Evolutionary conservation across 1,284 basidiomycete genomes (phyloP).

Genomic region (Ustilago trichophora): DNA sequence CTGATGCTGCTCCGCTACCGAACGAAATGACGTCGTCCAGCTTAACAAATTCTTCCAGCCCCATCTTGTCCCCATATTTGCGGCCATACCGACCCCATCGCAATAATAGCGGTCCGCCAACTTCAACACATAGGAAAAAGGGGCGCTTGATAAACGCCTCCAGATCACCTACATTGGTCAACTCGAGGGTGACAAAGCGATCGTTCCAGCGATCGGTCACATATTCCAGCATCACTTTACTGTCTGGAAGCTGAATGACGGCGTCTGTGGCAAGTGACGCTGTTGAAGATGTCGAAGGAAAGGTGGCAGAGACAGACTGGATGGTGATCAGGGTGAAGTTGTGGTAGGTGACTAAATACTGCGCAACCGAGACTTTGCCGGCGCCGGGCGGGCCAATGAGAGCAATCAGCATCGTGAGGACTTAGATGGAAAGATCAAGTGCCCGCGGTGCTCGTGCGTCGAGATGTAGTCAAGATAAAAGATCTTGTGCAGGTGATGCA

Average conservation of each 20-base stretch:
- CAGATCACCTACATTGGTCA: conserved; percentile 72
- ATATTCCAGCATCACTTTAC: conserved; percentile 75
- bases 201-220: conserved; percentile 83
- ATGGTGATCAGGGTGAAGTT: conserved; percentile 64
- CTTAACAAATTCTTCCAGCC: conserved; percentile 57
- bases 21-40: conserved; percentile 49
- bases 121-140: conserved; percentile 83
- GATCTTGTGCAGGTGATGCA: neutral
- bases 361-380: conserved; percentile 80
- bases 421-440: no score
- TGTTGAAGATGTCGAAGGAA: conserved; percentile 27
- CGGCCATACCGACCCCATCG: conserved; percentile 42
- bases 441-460: no score
- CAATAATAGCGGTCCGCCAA: conserved; percentile 82
- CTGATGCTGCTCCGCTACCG: neutral
- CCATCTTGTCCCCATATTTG: conserved; percentile 7
- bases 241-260: conserved; percentile 7
- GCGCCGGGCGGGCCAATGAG: conserved; percentile 83
- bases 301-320: neutral
- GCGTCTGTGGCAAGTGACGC: neutral
- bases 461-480: no score
- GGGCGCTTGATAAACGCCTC: conserved; percentile 85
- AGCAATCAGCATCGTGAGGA: conserved; percentile 87
- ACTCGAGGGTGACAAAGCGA: conserved; percentile 82
- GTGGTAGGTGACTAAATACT: conserved; percentile 74